Evolutionary conservation across 1,139 yeast genomes (phyloP).

Genomic region (Yueomyces sp.): DNA sequence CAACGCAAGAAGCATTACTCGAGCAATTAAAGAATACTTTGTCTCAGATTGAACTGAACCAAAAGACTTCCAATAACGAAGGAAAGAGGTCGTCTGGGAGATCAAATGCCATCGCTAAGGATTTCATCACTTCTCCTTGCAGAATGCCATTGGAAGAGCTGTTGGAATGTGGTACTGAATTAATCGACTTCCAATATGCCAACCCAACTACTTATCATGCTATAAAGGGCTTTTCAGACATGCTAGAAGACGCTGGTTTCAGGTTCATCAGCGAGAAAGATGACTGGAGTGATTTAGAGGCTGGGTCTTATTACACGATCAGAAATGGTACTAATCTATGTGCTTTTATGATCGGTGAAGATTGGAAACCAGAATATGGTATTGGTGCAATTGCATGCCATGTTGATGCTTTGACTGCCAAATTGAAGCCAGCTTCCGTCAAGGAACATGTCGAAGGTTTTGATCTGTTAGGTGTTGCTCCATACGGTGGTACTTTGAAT

Average conservation of each 20-base stretch:
- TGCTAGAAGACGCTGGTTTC: slow-evolving; percentile 40
- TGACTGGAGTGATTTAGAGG: slow-evolving; percentile 29
- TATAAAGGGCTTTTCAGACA: slow-evolving; percentile 31
- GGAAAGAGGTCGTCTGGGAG: too few species aligned
- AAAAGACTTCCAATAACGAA: not conserved
- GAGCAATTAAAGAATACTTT: too few species aligned
- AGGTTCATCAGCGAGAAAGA: slow-evolving; percentile 38
- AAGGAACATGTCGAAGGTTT: slow-evolving; percentile 42
- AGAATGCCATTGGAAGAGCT: not conserved
- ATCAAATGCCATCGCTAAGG: not conserved
- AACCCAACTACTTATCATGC: slow-evolving; percentile 57
- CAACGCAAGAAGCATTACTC: too few species aligned
- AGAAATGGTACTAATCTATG: slow-evolving; percentile 44
- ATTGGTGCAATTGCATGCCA: slow-evolving; percentile 51
- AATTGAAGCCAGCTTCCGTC: slow-evolving; percentile 44
- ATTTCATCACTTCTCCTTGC: not conserved
- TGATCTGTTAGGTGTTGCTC: slow-evolving; percentile 53
- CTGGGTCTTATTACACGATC: slow-evolving; percentile 41
- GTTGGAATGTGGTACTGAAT: slow-evolving; percentile 15
- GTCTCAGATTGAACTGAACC: not conserved
- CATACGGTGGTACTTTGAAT: slow-evolving; percentile 48
- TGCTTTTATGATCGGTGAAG: slow-evolving; percentile 45
- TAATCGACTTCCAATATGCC: slow-evolving; percentile 44
- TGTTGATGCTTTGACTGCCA: slow-evolving; percentile 45
- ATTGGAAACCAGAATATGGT: slow-evolving; percentile 46